Evolutionary conservation across 1,139 yeast genomes (phyloP), one percentile per base, ranked within the genome.

Genomic region (Geotrichum aggregatum): DNA sequence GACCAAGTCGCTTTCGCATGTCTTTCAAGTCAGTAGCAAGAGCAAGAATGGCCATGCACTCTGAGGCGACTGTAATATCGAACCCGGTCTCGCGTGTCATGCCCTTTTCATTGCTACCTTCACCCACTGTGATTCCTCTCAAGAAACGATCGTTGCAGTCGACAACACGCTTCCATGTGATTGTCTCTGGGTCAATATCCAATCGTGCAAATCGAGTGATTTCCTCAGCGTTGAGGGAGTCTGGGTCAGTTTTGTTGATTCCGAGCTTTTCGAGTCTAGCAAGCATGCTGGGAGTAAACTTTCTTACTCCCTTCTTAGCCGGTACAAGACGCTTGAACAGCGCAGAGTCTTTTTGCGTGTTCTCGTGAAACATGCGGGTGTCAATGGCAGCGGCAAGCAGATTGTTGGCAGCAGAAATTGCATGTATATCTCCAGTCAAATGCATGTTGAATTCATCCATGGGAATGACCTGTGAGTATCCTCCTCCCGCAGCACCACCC

Each of bases 401-500:
- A 72, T 92, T 92, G 69, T 88, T 91, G 53, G 98, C 98, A 77
- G 91, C 92, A 54, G 95, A 83, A 61, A 92, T 88, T 52, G 98
- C 98, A 70, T 92, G 98, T 63, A 92, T 92, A 70, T 92, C 98
- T 68, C 98, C 98, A 50, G 98, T 92, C 61, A 92, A 81, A 71
- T 92, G 98, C 89, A 92, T 82, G 75, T 92, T 92, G 78, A 92
- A 92, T 71, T 92, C 98, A 63, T 92, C 99, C 74, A 92, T 92
- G 59, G 98, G 98, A 66, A 92, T 89, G 49, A 92, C 98, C 74
- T 92, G 98, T 8, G 98, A 85, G 73, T 91, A 92, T 56, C 98
- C 98, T 69, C 98, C 98, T 67, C 98, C 98, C 16, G 98, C 98
- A 58, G 98, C 98, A 72, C 98, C 98, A 69, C 98, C 98, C 74